phyloP scores from a whole-genome alignment of 805 yeast genomes.

The Candida lessepsii region DNA sequence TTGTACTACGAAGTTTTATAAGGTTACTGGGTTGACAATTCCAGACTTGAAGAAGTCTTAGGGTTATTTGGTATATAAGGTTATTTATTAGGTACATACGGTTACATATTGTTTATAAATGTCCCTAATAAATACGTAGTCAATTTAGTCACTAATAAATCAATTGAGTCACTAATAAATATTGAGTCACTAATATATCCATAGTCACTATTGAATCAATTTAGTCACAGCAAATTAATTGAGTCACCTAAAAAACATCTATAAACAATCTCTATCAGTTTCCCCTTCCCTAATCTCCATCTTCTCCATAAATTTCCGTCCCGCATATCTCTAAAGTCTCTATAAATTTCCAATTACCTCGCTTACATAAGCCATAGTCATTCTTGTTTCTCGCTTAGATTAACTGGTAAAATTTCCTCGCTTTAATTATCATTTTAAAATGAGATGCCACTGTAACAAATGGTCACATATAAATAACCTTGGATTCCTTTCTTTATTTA shows the following conservation, averaged over 20 bases:
- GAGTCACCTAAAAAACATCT: neutral
- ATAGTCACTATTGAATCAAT: too few species aligned
- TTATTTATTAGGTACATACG: too few species aligned
- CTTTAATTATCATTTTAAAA: neutral
- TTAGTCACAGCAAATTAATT: too few species aligned
- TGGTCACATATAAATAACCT: constrained; percentile 2
- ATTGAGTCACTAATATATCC: too few species aligned
- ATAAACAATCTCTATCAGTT: neutral
- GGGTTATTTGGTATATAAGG: too few species aligned
- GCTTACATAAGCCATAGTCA: neutral
- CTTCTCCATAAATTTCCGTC: neutral
- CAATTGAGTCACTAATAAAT: too few species aligned
- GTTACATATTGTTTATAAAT: too few species aligned
- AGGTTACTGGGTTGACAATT: constrained; percentile 16
- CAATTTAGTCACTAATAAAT: too few species aligned
- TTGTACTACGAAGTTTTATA: constrained; percentile 64
- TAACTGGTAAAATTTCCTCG: constrained; percentile 4
- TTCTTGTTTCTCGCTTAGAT: constrained; percentile 9
- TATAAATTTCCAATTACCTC: neutral
- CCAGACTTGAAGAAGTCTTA: too few species aligned
- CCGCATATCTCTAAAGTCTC: neutral
- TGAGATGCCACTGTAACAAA: neutral
- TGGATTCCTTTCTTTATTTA: neutral
- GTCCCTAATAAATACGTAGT: too few species aligned
- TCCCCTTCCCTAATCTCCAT: neutral